Conservation (phyloP, 139 green algal species). For the Coelastrella sp. region DNA sequence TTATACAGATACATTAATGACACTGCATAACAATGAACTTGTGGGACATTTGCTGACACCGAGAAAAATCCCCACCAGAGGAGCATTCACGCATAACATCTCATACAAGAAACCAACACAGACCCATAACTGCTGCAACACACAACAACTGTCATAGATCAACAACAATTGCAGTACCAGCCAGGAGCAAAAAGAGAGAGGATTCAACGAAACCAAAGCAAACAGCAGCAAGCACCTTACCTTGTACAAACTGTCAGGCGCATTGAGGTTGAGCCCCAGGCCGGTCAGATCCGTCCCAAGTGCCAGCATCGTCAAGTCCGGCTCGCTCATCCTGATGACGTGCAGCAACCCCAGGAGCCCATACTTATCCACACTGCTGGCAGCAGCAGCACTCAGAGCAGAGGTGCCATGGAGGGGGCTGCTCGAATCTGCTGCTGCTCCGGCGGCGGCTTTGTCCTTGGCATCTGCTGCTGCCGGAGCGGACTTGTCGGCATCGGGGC, state of each 20-base stretch:
- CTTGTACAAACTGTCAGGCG: conserved; percentile 81
- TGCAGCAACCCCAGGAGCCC: conserved; percentile 93
- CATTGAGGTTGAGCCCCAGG: conserved; percentile 96
- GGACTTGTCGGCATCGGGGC: background rate
- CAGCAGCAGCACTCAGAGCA: background rate
- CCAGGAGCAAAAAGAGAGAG: too few relatives aligned
- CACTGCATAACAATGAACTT: background rate
- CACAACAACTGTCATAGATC: too few relatives aligned
- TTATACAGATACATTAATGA: too few relatives aligned
- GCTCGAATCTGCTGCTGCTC: conserved; percentile 12
- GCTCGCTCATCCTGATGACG: conserved; percentile 95
- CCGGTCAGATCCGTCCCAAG: conserved; percentile 97
- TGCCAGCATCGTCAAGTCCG: conserved; percentile 94
- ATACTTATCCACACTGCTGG: conserved; percentile 83
- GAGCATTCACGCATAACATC: background rate
- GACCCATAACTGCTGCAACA: too few relatives aligned
- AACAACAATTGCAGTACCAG: too few relatives aligned
- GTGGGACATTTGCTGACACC: background rate
- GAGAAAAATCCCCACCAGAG: too few relatives aligned
- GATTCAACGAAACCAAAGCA: background rate
- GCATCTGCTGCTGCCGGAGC: background rate
- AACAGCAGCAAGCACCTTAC: background rate
- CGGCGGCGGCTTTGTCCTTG: conserved; percentile 23
- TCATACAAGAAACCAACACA: background rate
- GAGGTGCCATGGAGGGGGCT: background rate